phyloP scores from a whole-genome alignment of 2,329 filamentous ascomycete species.

The Microcyclospora tardicrescens region DNA sequence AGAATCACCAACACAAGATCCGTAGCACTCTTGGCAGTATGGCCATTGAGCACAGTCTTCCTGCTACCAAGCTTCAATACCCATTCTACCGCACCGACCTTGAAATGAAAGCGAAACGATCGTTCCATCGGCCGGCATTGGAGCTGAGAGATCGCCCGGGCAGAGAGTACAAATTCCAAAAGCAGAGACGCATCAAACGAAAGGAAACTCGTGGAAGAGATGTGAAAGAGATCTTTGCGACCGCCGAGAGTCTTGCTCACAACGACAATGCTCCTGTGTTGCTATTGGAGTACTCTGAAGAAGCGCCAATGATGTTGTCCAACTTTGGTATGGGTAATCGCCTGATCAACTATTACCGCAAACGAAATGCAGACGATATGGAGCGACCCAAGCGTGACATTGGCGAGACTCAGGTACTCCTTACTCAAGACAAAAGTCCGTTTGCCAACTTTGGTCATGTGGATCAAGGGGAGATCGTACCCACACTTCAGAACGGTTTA shows the following conservation, averaged over 20 bases:
- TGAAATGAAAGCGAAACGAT: constrained; percentile 55
- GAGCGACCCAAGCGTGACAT: constrained; percentile 67
- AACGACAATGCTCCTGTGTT: constrained; percentile 82
- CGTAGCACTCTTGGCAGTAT: constrained; percentile 83
- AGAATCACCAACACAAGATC: constrained; percentile 93
- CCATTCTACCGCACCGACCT: constrained; percentile 91
- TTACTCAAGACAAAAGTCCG: constrained; percentile 89
- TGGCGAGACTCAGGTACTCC: constrained; percentile 74
- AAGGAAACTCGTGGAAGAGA: constrained; percentile 72
- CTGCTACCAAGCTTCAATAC: constrained; percentile 81
- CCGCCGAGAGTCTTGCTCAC: constrained; percentile 63
- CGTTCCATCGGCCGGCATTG: constrained; percentile 72
- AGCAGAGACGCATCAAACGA: constrained; percentile 60
- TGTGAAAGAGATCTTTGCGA: constrained; percentile 63
- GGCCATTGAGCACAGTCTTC: constrained; percentile 87
- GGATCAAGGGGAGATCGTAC: constrained; percentile 76
- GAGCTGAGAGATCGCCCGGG: constrained; percentile 49
- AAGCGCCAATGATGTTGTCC: constrained; percentile 78
- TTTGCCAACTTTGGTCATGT: constrained; percentile 93
- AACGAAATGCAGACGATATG: constrained; percentile 66
- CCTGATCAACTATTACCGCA: constrained; percentile 91
- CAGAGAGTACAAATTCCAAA: constrained; percentile 58
- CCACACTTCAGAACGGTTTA: constrained; percentile 89
- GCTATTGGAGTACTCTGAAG: constrained; percentile 90
- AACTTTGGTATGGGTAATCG: constrained; percentile 97